These are phyloP conservation scores for Aureobasidium sp. DNA, from an alignment of 2,329 filamentous ascomycete species.

Conservation along the genomic window DNA sequence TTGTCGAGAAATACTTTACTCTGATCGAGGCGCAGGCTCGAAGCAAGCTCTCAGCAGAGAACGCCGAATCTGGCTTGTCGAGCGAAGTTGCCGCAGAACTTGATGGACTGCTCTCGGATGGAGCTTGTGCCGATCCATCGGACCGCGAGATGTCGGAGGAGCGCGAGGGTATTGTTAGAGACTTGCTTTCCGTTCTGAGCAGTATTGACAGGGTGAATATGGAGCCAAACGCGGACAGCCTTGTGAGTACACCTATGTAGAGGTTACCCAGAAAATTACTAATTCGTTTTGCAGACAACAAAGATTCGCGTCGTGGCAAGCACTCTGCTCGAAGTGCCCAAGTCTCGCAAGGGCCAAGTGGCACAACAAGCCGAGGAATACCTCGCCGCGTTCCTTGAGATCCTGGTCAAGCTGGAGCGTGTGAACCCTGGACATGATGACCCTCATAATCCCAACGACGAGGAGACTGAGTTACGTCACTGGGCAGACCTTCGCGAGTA, in stretches of 20 bases:
- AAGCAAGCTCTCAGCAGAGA: slow-evolving; percentile 36
- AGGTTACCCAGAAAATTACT: slow-evolving; percentile 16
- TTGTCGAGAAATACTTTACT: slow-evolving; percentile 79
- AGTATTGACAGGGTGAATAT: slow-evolving; percentile 78
- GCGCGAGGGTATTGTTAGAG: slow-evolving; percentile 71
- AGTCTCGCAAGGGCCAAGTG: slow-evolving; percentile 42
- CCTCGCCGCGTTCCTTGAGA: slow-evolving; percentile 62
- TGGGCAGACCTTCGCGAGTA: slow-evolving; percentile 77
- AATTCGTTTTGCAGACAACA: slow-evolving; percentile 47
- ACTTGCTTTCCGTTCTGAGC: slow-evolving; percentile 64
- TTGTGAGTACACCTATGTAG: too few relatives aligned
- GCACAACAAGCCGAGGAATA: slow-evolving; percentile 59
- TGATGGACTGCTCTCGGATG: slow-evolving; percentile 22
- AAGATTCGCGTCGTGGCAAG: slow-evolving; percentile 81
- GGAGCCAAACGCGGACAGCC: slow-evolving; percentile 60
- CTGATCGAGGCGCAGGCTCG: slow-evolving; percentile 55
- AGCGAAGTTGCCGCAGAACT: slow-evolving; percentile 29
- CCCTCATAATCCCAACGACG: slow-evolving; percentile 39
- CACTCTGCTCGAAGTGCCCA: slow-evolving; percentile 60
- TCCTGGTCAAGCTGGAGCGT: slow-evolving; percentile 65
- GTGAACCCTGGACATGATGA: slow-evolving; percentile 38
- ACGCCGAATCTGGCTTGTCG: slow-evolving; percentile 26
- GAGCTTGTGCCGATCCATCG: slow-evolving; percentile 4
- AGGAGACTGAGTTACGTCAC: slow-evolving; percentile 65
- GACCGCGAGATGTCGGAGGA: slow-evolving; percentile 59